phyloP scores from a whole-genome alignment of 2,329 filamentous ascomycete species.

The Sphaerulina vaccinii region DNA sequence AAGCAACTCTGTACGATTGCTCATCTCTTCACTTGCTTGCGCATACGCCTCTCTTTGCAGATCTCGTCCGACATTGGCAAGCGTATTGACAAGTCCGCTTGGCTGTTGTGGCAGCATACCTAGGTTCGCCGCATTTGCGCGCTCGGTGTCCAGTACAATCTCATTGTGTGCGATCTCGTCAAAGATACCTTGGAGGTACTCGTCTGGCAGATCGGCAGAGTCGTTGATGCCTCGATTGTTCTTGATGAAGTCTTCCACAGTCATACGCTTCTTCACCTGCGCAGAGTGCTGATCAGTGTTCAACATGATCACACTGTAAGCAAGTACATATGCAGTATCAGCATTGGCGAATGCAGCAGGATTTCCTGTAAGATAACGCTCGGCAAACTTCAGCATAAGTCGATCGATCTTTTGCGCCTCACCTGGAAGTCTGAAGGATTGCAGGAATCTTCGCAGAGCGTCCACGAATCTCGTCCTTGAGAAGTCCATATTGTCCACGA shows the following conservation, averaged over 20 bases:
- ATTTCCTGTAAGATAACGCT: slow-evolving; percentile 91
- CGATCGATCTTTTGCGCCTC: slow-evolving; percentile 99
- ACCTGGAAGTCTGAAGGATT: slow-evolving; percentile 90
- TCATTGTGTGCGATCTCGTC: slow-evolving; percentile 91
- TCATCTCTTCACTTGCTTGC: slow-evolving; percentile 94
- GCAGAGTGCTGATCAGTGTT: slow-evolving; percentile 94
- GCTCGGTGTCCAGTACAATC: slow-evolving; percentile 90
- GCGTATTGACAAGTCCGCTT: slow-evolving; percentile 54
- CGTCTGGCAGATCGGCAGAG: slow-evolving; percentile 85
- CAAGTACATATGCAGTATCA: slow-evolving; percentile 92
- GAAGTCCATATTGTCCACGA: slow-evolving; percentile 95
- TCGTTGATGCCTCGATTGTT: slow-evolving; percentile 99
- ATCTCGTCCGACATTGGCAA: slow-evolving; percentile 89
- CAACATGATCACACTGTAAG: slow-evolving; percentile 94
- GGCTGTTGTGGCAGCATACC: slow-evolving; percentile 60
- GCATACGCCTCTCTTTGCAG: slow-evolving; percentile 89
- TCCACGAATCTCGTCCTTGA: slow-evolving; percentile 88
- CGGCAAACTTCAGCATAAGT: slow-evolving; percentile 98
- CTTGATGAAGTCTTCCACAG: slow-evolving; percentile 95
- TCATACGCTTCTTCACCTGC: slow-evolving; percentile 88
- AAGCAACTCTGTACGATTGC: slow-evolving; percentile 73
- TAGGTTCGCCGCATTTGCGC: slow-evolving; percentile 80
- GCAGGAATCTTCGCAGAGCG: slow-evolving; percentile 83
- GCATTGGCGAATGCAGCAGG: slow-evolving; percentile 97
- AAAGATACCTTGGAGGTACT: slow-evolving; percentile 85